These are phyloP conservation scores for Hyphopichia wangnamkhiaoensis DNA, from an alignment of 1,139 yeast genomes.

Conservation along the genomic window DNA sequence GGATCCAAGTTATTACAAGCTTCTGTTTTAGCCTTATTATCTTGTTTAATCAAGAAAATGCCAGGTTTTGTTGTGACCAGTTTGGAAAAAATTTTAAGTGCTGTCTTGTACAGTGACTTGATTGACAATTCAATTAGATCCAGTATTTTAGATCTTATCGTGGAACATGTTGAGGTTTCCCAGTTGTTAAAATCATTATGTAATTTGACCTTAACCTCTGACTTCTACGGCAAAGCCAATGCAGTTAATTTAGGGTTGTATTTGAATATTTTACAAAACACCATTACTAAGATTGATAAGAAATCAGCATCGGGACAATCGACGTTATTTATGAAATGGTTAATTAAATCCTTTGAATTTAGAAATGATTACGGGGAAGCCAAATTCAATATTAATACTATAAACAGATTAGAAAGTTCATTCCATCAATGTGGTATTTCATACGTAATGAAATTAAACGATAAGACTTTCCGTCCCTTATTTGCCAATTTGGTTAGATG, in stretches of 20 bases:
- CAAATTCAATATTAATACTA: constrained; percentile 67
- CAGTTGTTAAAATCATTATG: constrained; percentile 63
- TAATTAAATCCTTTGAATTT: constrained; percentile 71
- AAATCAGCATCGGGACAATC: constrained; percentile 73
- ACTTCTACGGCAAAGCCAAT: constrained; percentile 34
- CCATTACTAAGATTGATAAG: constrained; percentile 69
- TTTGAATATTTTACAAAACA: constrained; percentile 62
- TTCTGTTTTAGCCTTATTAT: constrained; percentile 68
- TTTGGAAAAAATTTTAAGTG: constrained; percentile 58
- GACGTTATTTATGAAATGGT: constrained; percentile 67
- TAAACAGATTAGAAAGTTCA: constrained; percentile 77
- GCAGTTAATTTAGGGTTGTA: constrained; percentile 70
- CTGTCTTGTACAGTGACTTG: constrained; percentile 56
- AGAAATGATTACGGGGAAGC: constrained; percentile 45
- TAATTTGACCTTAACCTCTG: constrained; percentile 54
- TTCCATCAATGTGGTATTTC: constrained; percentile 72
- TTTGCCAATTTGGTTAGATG: constrained; percentile 88
- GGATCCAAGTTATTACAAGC: constrained; percentile 51
- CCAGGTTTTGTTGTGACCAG: constrained; percentile 83
- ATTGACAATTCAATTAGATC: constrained; percentile 64
- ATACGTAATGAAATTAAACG: constrained; percentile 88
- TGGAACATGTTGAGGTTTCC: constrained; percentile 67
- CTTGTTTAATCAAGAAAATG: constrained; percentile 76
- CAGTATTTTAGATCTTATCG: constrained; percentile 62
- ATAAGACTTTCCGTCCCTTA: constrained; percentile 88